Base-by-base conservation (phyloP, 2,329 filamentous ascomycete species). In the Neoarthrinium moseri region DNA sequence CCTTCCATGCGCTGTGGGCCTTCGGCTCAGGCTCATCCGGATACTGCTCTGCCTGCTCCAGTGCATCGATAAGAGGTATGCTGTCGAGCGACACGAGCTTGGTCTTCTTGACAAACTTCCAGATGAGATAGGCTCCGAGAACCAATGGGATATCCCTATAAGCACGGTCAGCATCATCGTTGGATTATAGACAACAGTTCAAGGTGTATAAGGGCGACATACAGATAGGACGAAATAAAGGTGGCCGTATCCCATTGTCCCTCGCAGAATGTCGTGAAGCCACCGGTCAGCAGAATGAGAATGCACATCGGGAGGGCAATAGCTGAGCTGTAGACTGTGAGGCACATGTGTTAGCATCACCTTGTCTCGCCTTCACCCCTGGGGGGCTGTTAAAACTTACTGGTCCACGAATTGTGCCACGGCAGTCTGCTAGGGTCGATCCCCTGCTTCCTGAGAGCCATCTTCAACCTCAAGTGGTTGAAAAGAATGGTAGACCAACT, bases 251-350 rank as follows among this genome's bases (percentile, higher is more conserved):
- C 68, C 80, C 81, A 85, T 47, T 79, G 75, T 3, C 81, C 81
- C 27, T 64, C 65, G 1, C 79, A 81, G 48, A 86, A 86, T 4
- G 81, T 78, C 2, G 69, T 58, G 53, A 90, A 90, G 1, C 86
- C 86, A 29, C 81, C 80, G 4, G 87, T 90, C 32, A 90, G 70
- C 4, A 91, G 67, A 49, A 89, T 84, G 32, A 86, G 63, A 22
- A 83, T 68, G 57, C 75, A 80, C 70, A 84, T 78, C 49, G 72
- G 59, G 5, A 91, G 69, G 0, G 80, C 78, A 7, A 69, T 64
- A 53, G 75, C 84, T 0, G 87, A 87, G 11, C 74, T 78, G 52
- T 82, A 83, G 11, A 73, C 78, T 83, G 45, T 26, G 18, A 10
- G 20, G 8, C 26, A 29, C 26, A 7, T 7, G 21, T 13, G 18